Base-by-base conservation (phyloP, 306 rosid species). In the Vigna mungo region DNA sequence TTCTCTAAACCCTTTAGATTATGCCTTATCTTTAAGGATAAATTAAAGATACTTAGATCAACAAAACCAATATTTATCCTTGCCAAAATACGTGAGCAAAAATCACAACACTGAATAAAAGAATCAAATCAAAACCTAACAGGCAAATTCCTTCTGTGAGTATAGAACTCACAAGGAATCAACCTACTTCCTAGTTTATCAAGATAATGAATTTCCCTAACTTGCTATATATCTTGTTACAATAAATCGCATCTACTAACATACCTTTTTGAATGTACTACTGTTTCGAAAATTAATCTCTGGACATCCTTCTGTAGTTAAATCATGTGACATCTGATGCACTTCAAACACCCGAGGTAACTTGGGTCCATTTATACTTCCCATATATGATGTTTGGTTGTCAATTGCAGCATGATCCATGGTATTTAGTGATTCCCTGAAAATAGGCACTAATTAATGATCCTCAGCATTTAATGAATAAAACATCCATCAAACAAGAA, bases 371-470 rank as follows among this genome's bases (percentile, higher is more conserved):
- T 62, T 82, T 58, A 51, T 77, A n/a, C 83, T 74, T 78, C 77
- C 81, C 7, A 78, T 27, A 75, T 76, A 58, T 58, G 94, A 68
- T 73, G 81, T 34, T 6, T 85, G 63, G 43, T 47, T 64, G 67
- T 76, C 85, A 72, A 39, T 68, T 78, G 78, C 72, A 78, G 80
- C 75, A 43, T 60, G 71, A 49, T 85, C 89, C 68, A 78, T 65
- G 44, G 53, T 56, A 78, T 74, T 88, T 25, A 82, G 34, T 30
- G 71, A 49, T 62, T 88, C 89, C 68, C 91, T 84, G 87, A 67
- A 75, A 80, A 17, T 43, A 41, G 49, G 21, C 21, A 34, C 41
- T 16, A 16, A 32, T 32, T 34, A 61, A 15, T 15, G 21, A 61
- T 32, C 23, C 23, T 8, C 68, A 16, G 9, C 32, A 14, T 15